A percentile compares a stretch with the other conserved stretches of the same genome.
These are phyloP conservation scores for Penicillium malachiteum DNA, from an alignment of 495 filamentous ascomycete species.

Conservation along the genomic window DNA sequence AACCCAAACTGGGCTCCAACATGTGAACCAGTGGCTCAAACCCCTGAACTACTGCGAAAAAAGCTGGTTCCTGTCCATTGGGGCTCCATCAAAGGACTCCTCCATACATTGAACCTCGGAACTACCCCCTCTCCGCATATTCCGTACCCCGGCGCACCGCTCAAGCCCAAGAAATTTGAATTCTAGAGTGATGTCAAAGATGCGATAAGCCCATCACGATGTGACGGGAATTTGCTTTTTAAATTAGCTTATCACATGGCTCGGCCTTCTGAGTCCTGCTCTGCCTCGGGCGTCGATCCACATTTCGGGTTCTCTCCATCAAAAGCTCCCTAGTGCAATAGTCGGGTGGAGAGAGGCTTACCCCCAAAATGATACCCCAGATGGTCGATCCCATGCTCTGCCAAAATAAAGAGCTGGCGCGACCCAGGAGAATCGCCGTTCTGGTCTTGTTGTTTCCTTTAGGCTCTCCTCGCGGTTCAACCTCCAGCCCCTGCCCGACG, in stretches of 20 bases:
- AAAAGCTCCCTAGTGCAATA: constrained; percentile 1
- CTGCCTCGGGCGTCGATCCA: constrained; percentile 9
- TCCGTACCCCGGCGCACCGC: not conserved
- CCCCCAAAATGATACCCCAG: constrained; percentile 17
- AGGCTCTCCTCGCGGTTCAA: constrained; percentile 24
- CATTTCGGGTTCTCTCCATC: constrained; percentile 6
- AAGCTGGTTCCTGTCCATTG: not conserved
- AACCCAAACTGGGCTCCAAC: not conserved
- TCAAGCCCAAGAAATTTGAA: no score
- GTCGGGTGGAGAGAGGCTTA: constrained; percentile 4
- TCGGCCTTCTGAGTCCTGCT: not conserved
- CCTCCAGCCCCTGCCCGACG: constrained; percentile 22
- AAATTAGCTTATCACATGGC: constrained; percentile 1
- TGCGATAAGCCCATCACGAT: not conserved
- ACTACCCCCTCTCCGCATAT: not conserved
- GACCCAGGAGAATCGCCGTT: constrained; percentile 2
- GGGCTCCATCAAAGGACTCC: not conserved
- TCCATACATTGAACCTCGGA: not conserved
- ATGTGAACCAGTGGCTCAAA: not conserved
- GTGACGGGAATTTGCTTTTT: not conserved
- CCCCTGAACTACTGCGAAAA: not conserved
- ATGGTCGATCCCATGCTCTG: constrained; percentile 17
- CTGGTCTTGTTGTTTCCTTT: constrained; percentile 4
- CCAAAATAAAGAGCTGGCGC: constrained; percentile 27
- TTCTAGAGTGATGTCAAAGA: not conserved